Conservation (phyloP, 1,284 basidiomycete genomes). For the Neolentinus lepideus region DNA sequence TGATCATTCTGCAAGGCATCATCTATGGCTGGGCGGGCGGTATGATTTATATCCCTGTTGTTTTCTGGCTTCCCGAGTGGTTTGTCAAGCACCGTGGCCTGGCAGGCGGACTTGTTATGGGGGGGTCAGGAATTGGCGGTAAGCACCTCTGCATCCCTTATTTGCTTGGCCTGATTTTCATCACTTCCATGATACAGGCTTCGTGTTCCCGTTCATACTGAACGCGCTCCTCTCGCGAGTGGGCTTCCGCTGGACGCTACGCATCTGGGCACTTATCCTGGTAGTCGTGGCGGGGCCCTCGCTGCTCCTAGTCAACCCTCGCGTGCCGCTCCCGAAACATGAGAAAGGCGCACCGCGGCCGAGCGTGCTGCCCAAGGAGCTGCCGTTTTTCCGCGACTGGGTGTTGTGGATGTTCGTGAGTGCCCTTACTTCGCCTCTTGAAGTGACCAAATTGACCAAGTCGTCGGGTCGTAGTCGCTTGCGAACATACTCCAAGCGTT, state of each 20-base stretch:
- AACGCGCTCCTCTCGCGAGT: conserved; percentile 15
- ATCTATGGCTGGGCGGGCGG: conserved; percentile 18
- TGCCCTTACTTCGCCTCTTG: not conserved
- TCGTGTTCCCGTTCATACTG: conserved; percentile 19
- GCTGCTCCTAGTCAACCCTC: conserved; percentile 16
- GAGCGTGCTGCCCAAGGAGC: conserved; percentile 16
- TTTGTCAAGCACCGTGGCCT: conserved; percentile 18
- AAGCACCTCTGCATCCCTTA: not conserved
- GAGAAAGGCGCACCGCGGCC: conserved; percentile 12
- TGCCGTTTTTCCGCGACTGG: conserved; percentile 18
- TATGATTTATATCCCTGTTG: conserved; percentile 16
- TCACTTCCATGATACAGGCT: conserved; percentile 11
- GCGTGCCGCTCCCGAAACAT: conserved; percentile 16
- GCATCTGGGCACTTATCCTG: conserved; percentile 16
- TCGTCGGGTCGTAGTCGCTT: conserved; percentile 8
- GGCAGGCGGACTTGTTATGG: conserved; percentile 21
- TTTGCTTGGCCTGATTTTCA: not conserved
- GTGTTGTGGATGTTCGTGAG: conserved; percentile 19
- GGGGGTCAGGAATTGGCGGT: conserved; percentile 20
- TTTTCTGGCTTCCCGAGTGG: conserved; percentile 15
- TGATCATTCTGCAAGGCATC: conserved; percentile 21
- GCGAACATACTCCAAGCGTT: conserved; percentile 19
- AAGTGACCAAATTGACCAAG: not conserved
- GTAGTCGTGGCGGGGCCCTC: conserved; percentile 15
- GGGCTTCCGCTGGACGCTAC: conserved; percentile 21